Base-by-base conservation (phyloP, 768 basidiomycete species). In the Polyporus arcularius region DNA sequence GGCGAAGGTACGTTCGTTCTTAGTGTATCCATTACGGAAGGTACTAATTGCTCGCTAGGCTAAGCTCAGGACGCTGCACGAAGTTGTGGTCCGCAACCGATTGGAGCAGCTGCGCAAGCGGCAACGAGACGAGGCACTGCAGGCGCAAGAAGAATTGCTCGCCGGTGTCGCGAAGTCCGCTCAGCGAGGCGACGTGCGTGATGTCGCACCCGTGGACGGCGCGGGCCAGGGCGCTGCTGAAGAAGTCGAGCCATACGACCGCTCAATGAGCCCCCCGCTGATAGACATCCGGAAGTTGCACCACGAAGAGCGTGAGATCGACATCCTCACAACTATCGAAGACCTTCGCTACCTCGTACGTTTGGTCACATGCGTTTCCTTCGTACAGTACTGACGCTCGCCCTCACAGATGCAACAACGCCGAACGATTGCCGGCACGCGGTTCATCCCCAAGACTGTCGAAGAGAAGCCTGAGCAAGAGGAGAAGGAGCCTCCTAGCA, bases 21-120 rank as follows among this genome's bases (percentile, higher is more conserved):
- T 1, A 48, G 57, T 48, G 15, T n/a, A 50, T 8, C 16, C 42
- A 30, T 18, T 26, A 26, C 32, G 12, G 4, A 12, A n/a, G 31
- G 7, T 31, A 52, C 60, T 55, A 58, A 48, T 39, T 12, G 12
- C 4, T 49, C 58, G 26, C 0, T 50, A 96, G 94, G 90, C 94
- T 7, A 97, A 96, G 70, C 81, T 99, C 42, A 92, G 93, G 72
- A 84, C 82, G 67, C 80, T 98, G 54, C 97, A 99, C 70, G 95
- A 98, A 78, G 90, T 98, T 31, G 96, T 98, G 11, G 92, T 99
- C 54, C 88, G 92, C 58, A 99, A 99, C 72, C 85, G 97, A 45
- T 79, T 99, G 14, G 97, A 98, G 69, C 95, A 98, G 68, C 85
- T 99, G 53, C 91, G 97, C 56, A 95, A 95, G 73, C 85, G 89